A percentile compares a stretch with the other conserved stretches of the same genome.
These are phyloP conservation scores for Pythium volutum DNA, from an alignment of 352 stramenopile species.

Conservation along the genomic window DNA sequence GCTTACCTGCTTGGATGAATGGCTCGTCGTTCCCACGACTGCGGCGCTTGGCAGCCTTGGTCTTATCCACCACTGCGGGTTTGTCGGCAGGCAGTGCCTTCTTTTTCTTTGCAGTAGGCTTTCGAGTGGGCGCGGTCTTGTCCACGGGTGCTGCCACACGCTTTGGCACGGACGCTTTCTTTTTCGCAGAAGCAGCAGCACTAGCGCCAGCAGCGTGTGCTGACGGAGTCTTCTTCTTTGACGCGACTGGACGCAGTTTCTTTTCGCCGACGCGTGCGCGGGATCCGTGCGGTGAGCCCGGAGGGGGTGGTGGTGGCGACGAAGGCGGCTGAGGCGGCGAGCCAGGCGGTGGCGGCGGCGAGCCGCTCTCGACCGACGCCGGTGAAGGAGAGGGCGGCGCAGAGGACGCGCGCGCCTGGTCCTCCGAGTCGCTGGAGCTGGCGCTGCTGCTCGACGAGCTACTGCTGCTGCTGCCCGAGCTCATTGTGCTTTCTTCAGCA, in stretches of 20 bases:
- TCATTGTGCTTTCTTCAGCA: slow-evolving; percentile 1
- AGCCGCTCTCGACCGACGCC: slow-evolving; percentile 11
- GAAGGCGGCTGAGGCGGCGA: slow-evolving; percentile 33
- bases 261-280: slow-evolving; percentile 18
- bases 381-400: slow-evolving; percentile 16
- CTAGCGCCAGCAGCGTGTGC: background rate
- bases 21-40: slow-evolving; percentile 12
- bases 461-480: slow-evolving; percentile 26
- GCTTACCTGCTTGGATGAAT: background rate
- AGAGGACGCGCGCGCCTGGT: slow-evolving; percentile 18
- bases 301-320: slow-evolving; percentile 23
- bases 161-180: slow-evolving; percentile 4
- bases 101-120: slow-evolving; percentile 12
- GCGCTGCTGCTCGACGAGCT: slow-evolving; percentile 37
- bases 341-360: slow-evolving; percentile 23
- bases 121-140: background rate
- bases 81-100: slow-evolving; percentile 2
- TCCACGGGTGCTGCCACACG: background rate
- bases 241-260: slow-evolving; percentile 20
- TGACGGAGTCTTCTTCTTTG: slow-evolving; percentile 26
- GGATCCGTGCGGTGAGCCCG: background rate
- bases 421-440: slow-evolving; percentile 44
- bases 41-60: slow-evolving; percentile 10
- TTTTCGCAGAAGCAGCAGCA: background rate
- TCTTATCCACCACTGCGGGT: background rate